phyloP scores from a whole-genome alignment of 192 early-diverging fungal species.

The Geranomyces variabilis region DNA sequence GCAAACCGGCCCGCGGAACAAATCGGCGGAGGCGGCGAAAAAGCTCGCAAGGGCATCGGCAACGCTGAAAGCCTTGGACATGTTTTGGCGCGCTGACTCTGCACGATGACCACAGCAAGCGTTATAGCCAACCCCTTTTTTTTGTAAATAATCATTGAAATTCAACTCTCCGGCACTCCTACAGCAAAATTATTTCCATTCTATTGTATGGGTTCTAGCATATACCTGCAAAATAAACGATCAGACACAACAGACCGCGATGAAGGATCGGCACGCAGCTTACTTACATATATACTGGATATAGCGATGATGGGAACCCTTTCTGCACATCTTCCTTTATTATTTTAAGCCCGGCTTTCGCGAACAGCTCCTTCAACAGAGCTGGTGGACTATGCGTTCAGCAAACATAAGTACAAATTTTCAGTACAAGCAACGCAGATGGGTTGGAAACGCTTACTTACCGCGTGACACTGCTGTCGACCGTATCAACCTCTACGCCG shows the following conservation, averaged over 20 bases:
- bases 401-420: neutral
- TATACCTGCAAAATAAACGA: neutral
- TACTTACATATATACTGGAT: conserved; percentile 43
- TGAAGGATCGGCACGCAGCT: neutral
- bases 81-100: neutral
- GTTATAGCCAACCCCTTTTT: too few relatives aligned
- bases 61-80: neutral
- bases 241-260: neutral
- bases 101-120: neutral
- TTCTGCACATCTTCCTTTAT: conserved; percentile 43
- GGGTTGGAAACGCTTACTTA: neutral
- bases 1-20: neutral
- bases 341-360: conserved; percentile 39
- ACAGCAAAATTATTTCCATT: neutral
- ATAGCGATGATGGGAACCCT: conserved; percentile 43
- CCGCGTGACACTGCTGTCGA: conserved; percentile 61
- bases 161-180: too few relatives aligned
- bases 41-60: neutral
- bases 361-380: conserved; percentile 40
- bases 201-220: conserved; percentile 1
- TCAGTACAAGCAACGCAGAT: too few relatives aligned
- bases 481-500: conserved; percentile 75
- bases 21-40: neutral
- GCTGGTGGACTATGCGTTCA: conserved; percentile 30
- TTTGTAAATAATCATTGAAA: too few relatives aligned